Base-by-base conservation (phyloP, 2,329 filamentous ascomycete species). In the Apiospora pterosperma region DNA sequence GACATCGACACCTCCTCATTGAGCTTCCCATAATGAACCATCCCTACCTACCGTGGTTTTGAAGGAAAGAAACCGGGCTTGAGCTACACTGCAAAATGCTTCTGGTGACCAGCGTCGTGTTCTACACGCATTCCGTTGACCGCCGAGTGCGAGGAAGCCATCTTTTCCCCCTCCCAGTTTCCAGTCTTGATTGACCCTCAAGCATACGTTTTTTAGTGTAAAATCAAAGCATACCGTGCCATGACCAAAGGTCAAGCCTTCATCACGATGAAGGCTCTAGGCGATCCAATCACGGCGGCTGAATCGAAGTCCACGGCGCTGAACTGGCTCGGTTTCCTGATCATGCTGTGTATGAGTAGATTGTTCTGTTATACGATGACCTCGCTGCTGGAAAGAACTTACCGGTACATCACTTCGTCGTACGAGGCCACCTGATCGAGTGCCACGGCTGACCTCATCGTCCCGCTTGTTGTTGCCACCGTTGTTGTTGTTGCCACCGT, bases 401-500 rank as follows among this genome's bases (percentile, higher is more conserved):
- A n/a, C n/a, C n/a, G n/a, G n/a, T n/a, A n/a, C n/a, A n/a, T n/a
- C n/a, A n/a, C n/a, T 34, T 34, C 60, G 60, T 39, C 25, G 60
- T 21, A n/a, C 23, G 7, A 41, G 28, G 8, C 28, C 41, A 16
- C 28, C 21, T 36, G 36, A 31, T n/a, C 19, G 21, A 62, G 36
- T 55, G 44, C 10, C 19, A 12, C 10, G 16, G 28, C 31, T n/a
- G 59, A 11, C n/a, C 38, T 62, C 34, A 5, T 14, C 41, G 38
- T 12, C 39, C 28, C 60, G 38, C n/a, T 55, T 55, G 59, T 68
- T 66, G 23, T 72, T 68, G 59, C 66, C 68, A 48, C 66, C 63
- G 23, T 63, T 63, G 44, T 64, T 67, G 38, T 68, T 67, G 59
- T 61, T 63, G 38, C 61, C 55, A n/a, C 36, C 60, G 61, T 66